Conservation (phyloP, 345 rosid species). For the Melastoma malabathricum region DNA sequence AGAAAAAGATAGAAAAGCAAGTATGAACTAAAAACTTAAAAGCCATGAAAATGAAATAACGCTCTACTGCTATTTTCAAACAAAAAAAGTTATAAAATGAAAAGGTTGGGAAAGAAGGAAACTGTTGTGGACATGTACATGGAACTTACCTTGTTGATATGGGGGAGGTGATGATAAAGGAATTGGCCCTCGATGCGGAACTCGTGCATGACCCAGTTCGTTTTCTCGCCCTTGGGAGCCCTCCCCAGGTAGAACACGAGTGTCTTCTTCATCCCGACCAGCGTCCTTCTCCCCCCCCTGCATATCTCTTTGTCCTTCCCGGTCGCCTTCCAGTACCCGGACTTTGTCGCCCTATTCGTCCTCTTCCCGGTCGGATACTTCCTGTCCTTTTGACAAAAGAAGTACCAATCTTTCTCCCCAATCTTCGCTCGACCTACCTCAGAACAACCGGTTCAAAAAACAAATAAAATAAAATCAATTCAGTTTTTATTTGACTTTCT, state of each 20-base stretch:
- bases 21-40: too few species aligned
- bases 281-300: constrained; percentile 49
- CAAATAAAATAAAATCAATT: neutral
- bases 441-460: neutral
- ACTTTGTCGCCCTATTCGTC: constrained; percentile 79
- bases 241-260: constrained; percentile 91
- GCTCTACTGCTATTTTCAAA: too few species aligned
- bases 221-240: constrained; percentile 96
- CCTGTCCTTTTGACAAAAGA: constrained; percentile 81
- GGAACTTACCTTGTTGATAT: constrained; percentile 43
- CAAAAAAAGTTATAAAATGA: neutral
- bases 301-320: constrained; percentile 85
- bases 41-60: neutral
- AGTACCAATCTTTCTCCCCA: constrained; percentile 93
- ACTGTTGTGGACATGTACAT: neutral
- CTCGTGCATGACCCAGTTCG: constrained; percentile 97
- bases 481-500: neutral
- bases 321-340: constrained; percentile 98
- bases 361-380: constrained; percentile 98
- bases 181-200: constrained; percentile 78
- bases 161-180: constrained; percentile 59
- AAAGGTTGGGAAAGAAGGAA: neutral
- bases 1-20: too few species aligned
- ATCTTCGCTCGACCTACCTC: constrained; percentile 54
- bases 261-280: constrained; percentile 98